Conservation (phyloP, 768 basidiomycete species). For the Collybia mongolica region DNA sequence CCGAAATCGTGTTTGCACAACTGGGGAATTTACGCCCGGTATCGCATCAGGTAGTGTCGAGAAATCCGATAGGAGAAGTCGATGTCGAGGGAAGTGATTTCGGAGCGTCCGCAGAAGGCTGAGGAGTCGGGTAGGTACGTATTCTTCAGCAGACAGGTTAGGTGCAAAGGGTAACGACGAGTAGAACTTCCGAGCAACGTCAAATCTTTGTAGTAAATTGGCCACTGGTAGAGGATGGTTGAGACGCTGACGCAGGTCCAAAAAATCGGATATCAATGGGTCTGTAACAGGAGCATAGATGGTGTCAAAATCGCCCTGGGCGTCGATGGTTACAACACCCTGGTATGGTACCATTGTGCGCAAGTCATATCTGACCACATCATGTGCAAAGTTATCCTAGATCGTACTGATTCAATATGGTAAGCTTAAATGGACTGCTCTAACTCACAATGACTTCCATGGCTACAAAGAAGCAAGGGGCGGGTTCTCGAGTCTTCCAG, state of each 20-base stretch:
- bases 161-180: conserved; percentile 81
- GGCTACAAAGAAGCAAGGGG: conserved; percentile 91
- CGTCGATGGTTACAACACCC: conserved; percentile 76
- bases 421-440: neutral
- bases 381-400: conserved; percentile 96
- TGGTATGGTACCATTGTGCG: conserved; percentile 81
- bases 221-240: conserved; percentile 58
- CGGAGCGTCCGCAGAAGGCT: conserved; percentile 82
- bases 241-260: conserved; percentile 63
- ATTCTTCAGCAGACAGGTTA: conserved; percentile 86
- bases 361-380: conserved; percentile 88
- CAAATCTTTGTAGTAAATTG: conserved; percentile 51
- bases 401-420: neutral
- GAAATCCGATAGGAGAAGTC: conserved; percentile 94
- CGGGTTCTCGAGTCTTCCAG: conserved; percentile 71
- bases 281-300: conserved; percentile 85
- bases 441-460: conserved; percentile 91
- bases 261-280: conserved; percentile 77
- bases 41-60: conserved; percentile 84
- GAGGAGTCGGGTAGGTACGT: conserved; percentile 88
- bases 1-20: conserved; percentile 91
- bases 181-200: conserved; percentile 63
- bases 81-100: conserved; percentile 84
- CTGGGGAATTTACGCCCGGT: conserved; percentile 75
- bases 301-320: conserved; percentile 77